Evolutionary conservation across 225 moss, liverwort and hornwort genomes (phyloP), one percentile per base, ranked within the genome.

Genomic region (Marchantia paleacea): DNA sequence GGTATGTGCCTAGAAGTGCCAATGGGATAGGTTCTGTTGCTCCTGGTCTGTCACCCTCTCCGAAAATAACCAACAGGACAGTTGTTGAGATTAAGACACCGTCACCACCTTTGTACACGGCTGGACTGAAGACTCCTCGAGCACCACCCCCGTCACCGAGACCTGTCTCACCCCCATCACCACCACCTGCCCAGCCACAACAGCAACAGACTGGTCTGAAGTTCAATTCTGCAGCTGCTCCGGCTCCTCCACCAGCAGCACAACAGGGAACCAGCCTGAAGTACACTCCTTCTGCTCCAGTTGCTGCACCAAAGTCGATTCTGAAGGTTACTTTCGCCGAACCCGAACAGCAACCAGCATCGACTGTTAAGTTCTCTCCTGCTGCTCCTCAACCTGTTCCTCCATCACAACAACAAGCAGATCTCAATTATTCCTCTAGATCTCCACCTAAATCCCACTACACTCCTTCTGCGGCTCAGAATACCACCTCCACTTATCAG

Each of bases 91-190:
- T 64, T 13, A 76, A 76, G 39, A 60, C 55, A 11, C 18, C 57
- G 18, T 62, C 64, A 78, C 25, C 78, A 64, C 50, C 65, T 65
- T 20, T 66, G 25, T 78, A 78, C 24, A 78, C 78, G 1, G 78
- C 78, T 51, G 78, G 78, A 13, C 78, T 78, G 12, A 50, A 48
- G 67, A 65, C 78, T 52, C 8, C 60, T 51, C 62, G 77, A 48
- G 51, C 76, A 47, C 62, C 76, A 28, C 58, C 76, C 48, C 18
- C 72, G 18, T 30, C 76, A 13, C 57, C 60, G 22, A 61, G 57
- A 30, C 58, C 10, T 16, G 14, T 15, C 24, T 72, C 72, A 51
- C 72, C 73, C 13, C 55, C 55, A 22, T 31, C 75, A 22, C 58
- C 60, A 39, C 19, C 57, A 76, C 39, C 75, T 30, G 75, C 22